Base-by-base conservation (phyloP, 345 rosid species). In the Melastoma malabathricum region DNA sequence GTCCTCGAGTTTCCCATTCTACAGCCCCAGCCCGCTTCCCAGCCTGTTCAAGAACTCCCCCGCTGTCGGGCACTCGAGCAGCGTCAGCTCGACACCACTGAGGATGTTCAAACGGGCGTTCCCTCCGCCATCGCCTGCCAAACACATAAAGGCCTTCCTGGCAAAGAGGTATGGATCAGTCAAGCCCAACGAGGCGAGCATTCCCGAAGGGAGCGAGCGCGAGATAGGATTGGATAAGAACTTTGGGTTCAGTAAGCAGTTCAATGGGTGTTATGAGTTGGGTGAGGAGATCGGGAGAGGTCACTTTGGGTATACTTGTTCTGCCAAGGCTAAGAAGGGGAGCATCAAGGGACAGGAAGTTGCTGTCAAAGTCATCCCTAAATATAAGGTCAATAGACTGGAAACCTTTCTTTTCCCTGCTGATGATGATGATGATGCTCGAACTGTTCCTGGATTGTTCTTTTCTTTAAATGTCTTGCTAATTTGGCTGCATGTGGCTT, bases 121-220 rank as follows among this genome's bases (percentile, higher is more conserved):
- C 51, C 97, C 97, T 41, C 99, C 97, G 51, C 97, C 97, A 17
- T 88, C 99, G 1, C 99, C 97, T 13, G 99, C 97, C 4, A 93
- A 85, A 74, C 99, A 89, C 48, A 93, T 93, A 22, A 50, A 51
- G 44, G 62, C 56, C 41, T 51, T 49, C 19, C 62, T 59, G 14
- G 62, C 39, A 29, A 59, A 59, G 56, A 54, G 62, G 41, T 59
- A 41, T 48, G 56, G 56, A 23, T 50, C 43, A 54, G 59, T 80
- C 79, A 62, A 77, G 58, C 88, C 90, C 48, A 67, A 80, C 15
- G 74, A 51, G 65, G 71, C 67, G 59, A 66, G 55, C 18, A 59
- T 59, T 55, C 62, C 55, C 43, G 62, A 51, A 45, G 48, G 44
- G 43, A 43, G 56, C 5, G 19, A 18, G 16, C 52, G 34, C 14